These are phyloP conservation scores for Emergomyces orientalis DNA, from an alignment of 2,329 filamentous ascomycete species.

Conservation along the genomic window DNA sequence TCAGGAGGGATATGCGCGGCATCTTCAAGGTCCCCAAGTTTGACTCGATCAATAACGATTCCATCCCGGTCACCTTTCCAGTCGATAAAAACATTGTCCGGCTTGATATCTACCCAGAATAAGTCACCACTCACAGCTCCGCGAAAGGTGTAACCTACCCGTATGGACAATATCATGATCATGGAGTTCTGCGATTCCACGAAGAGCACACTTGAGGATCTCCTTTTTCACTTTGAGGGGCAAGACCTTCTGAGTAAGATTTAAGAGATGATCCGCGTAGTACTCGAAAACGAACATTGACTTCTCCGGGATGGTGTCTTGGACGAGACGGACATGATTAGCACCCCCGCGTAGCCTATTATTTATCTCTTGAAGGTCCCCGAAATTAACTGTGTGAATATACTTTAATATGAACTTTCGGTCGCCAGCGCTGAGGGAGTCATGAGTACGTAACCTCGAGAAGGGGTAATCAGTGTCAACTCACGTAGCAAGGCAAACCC, in stretches of 20 bases:
- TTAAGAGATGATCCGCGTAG: conserved; percentile 36
- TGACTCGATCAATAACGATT: conserved; percentile 17
- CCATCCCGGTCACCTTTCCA: conserved; percentile 18
- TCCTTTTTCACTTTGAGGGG: conserved; percentile 31
- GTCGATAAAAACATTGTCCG: conserved; percentile 29
- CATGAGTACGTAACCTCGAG: neutral
- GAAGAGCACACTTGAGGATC: conserved; percentile 37
- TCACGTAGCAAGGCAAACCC: conserved; percentile 8
- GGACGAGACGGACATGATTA: conserved; percentile 28
- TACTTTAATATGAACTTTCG: conserved; percentile 11
- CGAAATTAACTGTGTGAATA: conserved; percentile 9
- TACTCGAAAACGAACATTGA: conserved; percentile 41
- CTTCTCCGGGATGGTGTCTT: conserved; percentile 37
- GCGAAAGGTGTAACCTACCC: conserved; percentile 14
- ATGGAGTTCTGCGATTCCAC: conserved; percentile 30
- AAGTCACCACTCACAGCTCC: neutral
- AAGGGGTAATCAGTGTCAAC: conserved; percentile 10
- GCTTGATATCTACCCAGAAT: conserved; percentile 25
- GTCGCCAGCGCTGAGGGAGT: conserved; percentile 5
- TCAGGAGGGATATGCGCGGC: conserved; percentile 14
- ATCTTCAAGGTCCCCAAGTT: conserved; percentile 24
- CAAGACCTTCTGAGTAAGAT: conserved; percentile 35
- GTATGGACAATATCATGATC: conserved; percentile 28
- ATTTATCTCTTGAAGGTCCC: conserved; percentile 13
- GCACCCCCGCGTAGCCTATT: conserved; percentile 13